phyloP scores from a whole-genome alignment of 768 basidiomycete species.

The Cubamyces lactineus region DNA sequence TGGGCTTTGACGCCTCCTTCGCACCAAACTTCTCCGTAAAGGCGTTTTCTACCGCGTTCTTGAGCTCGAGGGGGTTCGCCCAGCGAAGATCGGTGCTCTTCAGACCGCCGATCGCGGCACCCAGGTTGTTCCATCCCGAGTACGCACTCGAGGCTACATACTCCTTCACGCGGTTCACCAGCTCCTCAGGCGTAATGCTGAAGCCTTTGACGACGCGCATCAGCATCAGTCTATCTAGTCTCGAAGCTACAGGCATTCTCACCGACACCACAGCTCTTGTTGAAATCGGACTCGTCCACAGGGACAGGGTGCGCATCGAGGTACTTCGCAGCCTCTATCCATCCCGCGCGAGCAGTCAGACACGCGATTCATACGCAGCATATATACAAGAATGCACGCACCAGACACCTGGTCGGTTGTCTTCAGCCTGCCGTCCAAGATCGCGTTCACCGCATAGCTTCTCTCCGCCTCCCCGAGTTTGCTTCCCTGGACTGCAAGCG shows the following conservation, averaged over 20 bases:
- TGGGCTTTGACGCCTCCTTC: conserved; percentile 67
- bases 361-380: background rate
- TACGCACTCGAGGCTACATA: conserved; percentile 60
- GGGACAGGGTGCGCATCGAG: conserved; percentile 62
- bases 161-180: conserved; percentile 55
- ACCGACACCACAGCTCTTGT: conserved; percentile 88
- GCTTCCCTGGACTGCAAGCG: conserved; percentile 61
- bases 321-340: conserved; percentile 75
- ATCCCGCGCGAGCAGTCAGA: background rate
- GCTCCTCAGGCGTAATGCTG: conserved; percentile 67
- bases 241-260: conserved; percentile 33
- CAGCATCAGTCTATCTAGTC: background rate
- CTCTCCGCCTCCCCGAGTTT: conserved; percentile 66
- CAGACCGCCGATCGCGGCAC: conserved; percentile 63
- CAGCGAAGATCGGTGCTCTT: conserved; percentile 73
- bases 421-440: conserved; percentile 75
- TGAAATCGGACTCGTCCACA: conserved; percentile 70
- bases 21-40: conserved; percentile 72
- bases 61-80: conserved; percentile 84
- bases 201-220: conserved; percentile 57
- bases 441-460: conserved; percentile 64
- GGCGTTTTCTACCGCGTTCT: conserved; percentile 74
- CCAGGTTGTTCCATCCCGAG: conserved; percentile 77
- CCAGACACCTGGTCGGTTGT: conserved; percentile 87
- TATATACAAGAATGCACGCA: conserved; percentile 41